Conservation (phyloP, 805 yeast species). For the Yarrowia phangngaensis region DNA sequence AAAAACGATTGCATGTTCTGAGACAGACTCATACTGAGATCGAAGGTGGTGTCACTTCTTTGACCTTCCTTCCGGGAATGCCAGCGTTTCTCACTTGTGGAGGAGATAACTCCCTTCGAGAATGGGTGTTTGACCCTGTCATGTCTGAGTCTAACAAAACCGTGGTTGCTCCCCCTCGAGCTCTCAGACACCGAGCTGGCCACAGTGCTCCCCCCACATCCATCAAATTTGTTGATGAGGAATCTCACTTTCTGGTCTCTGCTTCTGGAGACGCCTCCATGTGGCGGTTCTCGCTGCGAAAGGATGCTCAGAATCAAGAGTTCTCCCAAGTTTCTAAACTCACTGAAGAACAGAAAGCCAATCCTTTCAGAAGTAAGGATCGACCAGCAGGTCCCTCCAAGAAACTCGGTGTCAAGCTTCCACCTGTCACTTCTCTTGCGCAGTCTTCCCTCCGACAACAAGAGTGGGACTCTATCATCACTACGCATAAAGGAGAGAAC, state of each 20-base stretch:
- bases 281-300: slow-evolving; percentile 89
- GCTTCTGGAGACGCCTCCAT: slow-evolving; percentile 82
- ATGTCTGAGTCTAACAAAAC: slow-evolving; percentile 49
- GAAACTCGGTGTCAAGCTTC: slow-evolving; percentile 48
- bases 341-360: slow-evolving; percentile 21
- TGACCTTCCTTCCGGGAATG: slow-evolving; percentile 80
- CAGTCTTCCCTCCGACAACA: slow-evolving; percentile 72
- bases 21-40: slow-evolving; percentile 67
- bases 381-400: slow-evolving; percentile 41
- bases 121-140: slow-evolving; percentile 90
- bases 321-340: slow-evolving; percentile 56
- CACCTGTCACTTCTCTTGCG: slow-evolving; percentile 68
- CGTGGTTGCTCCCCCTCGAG: slow-evolving; percentile 84
- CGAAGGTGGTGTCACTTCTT: slow-evolving; percentile 73
- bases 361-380: not conserved
- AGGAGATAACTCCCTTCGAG: slow-evolving; percentile 84
- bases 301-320: slow-evolving; percentile 95
- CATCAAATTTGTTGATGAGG: slow-evolving; percentile 70
- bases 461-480: slow-evolving; percentile 89
- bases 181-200: slow-evolving; percentile 93
- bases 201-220: slow-evolving; percentile 85
- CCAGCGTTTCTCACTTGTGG: slow-evolving; percentile 87
- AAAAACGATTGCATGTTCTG: slow-evolving; percentile 69
- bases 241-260: slow-evolving; percentile 78
- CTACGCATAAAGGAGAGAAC: slow-evolving; percentile 78